Evolutionary conservation across 306 rosid genomes (phyloP), one percentile per base, ranked within the genome.

Genomic region (Prunus fruticosa): DNA sequence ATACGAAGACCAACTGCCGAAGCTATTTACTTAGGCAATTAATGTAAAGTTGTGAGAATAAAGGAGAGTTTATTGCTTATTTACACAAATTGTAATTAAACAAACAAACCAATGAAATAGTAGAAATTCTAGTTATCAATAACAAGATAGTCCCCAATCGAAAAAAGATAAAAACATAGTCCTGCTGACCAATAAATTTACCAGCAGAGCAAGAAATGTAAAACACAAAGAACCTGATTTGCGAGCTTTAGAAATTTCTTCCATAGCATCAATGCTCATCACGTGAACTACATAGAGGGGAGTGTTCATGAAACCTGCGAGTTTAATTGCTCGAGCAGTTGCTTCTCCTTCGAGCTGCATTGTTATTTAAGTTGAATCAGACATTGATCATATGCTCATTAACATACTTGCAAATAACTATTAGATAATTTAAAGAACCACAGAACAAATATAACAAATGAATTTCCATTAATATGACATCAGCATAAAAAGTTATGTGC

Each of bases 191-290:
- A 51, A 51, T 22, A 66, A 25, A 75, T 18, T 23, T 32, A 38
- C 3, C 27, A 67, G 47, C 25, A 22, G 2, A 34, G 6, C 63
- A 43, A 54, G 30, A 78, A 28, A 38, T 20, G 57, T 46, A 45
- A 72, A 79, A 58, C 65, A 63, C 38, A 25, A 18, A 49, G 79
- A 77, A 94, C 98, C 97, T 90, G 87, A 78, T 87, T 88, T 91
- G 54, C 96, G 89, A 75, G 98, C 97, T 83, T 79, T 86, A 10
- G 98, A 97, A 78, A 94, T 87, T 83, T 94, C 98, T 87, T 94
- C 94, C 97, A 94, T 78, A 50, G 98, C 97, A 86, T 94, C 97
- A 56, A 90, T 94, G 91, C 98, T 94, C 98, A 94, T 94, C 76
- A 91, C 97, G 78, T 94, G 97, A 79, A 94, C 97, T 65, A 91